Base-by-base conservation (phyloP, 805 yeast genomes). In the Ogataea wickerhamii region DNA sequence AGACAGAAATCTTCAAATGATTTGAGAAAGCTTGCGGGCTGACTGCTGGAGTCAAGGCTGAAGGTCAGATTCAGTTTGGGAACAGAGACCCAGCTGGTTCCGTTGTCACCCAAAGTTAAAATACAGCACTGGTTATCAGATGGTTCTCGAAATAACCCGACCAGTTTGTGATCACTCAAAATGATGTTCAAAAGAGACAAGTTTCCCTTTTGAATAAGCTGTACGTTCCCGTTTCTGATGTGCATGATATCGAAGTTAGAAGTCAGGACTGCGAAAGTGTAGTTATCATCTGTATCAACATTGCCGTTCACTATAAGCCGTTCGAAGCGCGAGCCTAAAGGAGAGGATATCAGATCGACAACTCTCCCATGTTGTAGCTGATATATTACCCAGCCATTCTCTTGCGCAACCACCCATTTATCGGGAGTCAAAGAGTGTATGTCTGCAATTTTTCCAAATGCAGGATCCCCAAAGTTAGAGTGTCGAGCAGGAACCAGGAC, bases 351-450 rank as follows among this genome's bases (percentile, higher is more conserved):
- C 6, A 49, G 18, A 14, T 53, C 48, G 3, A 37, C 38, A 6
- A 54, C 27, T 18, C 36, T 33, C 4, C 36, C 40, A 2, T 30
- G 32, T 10, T 6, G 28, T 12, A 40, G 30, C 18, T 56, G 44
- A 41, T 58, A 59, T 3, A 58, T 38, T 2, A 47, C 37, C 62
- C 63, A 60, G 11, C 64, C 64, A n/a, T 21, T 20, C 23, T 58
- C 60, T 28, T 60, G 64, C 10, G 51, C 25, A 1, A 56, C 38
- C 1, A 51, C 35, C 55, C 60, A 56, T 16, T 43, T 40, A 13
- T 41, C 34, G 3, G 18, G 14, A 8, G 40, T 36, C 2, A 52
- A 28, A 6, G 23, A 13, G 19, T 34, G 24, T 1, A 56, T 41
- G 18, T 48, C 46, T 3, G 38, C 20, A 0, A 56, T 36, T n/a